These are phyloP conservation scores for Stephania cephalantha DNA, from an alignment of 164 flowering plant species.

Conservation along the genomic window DNA sequence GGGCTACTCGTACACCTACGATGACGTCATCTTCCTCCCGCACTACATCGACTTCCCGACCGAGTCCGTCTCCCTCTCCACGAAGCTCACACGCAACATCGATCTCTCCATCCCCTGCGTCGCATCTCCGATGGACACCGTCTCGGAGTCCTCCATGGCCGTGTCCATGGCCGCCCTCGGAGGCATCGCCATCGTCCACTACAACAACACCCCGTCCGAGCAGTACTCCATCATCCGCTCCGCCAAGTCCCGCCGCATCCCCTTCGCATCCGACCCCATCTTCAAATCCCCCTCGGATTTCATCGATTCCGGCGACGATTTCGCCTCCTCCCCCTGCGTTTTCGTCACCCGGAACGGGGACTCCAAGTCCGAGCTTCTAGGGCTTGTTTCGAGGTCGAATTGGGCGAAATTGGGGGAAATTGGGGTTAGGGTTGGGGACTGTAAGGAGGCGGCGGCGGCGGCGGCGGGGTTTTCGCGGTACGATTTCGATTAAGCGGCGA, in stretches of 20 bases:
- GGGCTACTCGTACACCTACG: constrained; percentile 87
- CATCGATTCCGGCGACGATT: constrained; percentile 34
- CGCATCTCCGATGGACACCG: constrained; percentile 95
- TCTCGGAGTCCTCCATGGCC: constrained; percentile 82
- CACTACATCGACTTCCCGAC: constrained; percentile 84
- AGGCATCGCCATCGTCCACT: constrained; percentile 77
- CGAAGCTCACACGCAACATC: constrained; percentile 60
- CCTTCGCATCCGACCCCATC: constrained; percentile 43
- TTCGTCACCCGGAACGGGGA: constrained; percentile 53
- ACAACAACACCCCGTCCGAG: constrained; percentile 41
- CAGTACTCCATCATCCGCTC: constrained; percentile 51
- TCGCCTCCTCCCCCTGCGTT: constrained; percentile 31
- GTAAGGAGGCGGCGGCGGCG: constrained; percentile 29
- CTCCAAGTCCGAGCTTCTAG: constrained; percentile 43
- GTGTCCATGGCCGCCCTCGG: constrained; percentile 86
- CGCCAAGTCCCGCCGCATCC: constrained; percentile 64
- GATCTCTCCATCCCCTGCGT: constrained; percentile 66
- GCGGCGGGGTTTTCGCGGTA: constrained; percentile 31
- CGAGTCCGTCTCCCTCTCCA: constrained; percentile 57
- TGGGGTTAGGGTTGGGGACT: constrained; percentile 30
- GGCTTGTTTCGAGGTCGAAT: constrained; percentile 40
- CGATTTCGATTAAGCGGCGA: constrained; percentile 50
- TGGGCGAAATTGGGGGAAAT: constrained; percentile 39
- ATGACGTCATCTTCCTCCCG: constrained; percentile 89
- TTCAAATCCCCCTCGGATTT: constrained; percentile 39